Evolutionary conservation across 2,329 filamentous ascomycete genomes (phyloP), one percentile per base, ranked within the genome.

Genomic region (Emmonsiellopsis sp.): DNA sequence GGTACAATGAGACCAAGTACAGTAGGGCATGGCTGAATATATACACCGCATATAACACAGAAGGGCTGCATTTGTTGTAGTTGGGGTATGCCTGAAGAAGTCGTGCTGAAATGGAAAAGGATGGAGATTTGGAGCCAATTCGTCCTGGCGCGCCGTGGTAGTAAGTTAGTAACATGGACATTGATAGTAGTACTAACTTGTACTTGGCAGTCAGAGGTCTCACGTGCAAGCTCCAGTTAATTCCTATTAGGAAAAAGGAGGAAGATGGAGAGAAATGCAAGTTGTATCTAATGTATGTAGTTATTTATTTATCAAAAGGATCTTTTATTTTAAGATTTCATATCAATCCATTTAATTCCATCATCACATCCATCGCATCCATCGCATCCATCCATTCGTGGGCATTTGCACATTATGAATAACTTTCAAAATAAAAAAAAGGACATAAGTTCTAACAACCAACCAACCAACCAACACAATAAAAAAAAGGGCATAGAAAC

Each of bases 31-130:
- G 50, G 40, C 37, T 26, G 40, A 32, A 52, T 45, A 26, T 34
- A 26, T 30, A 52, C 41, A n/a, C 50, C 50, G 26, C 50, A 52
- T 44, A 52, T 52, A 15, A 41, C 16, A 32, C 50, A 52, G 50
- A 45, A 52, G 26, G 9, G 31, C 11, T 37, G 41, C 41, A 52
- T 52, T 32, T 52, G 40, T 10, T 30, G 43, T 37, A 11, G 11
- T 11, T 37, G 34, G 11, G 34, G 11, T 37, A 37, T 7, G 34
- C 11, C 11, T 37, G 7, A 11, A 37, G 34, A 37, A n/a, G n/a
- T n/a, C 34, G 34, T 37, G 7, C 34, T 37, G 34, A 37, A 11
- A 37, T 37, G 34, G 11, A 37, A 37, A 37, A 37, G 11, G 34
- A 37, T 37, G 34, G 34, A 37, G 7, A 7, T 37, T 37, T 7